These are phyloP conservation scores for Sicyos edulis DNA, from an alignment of 306 rosid species.

Conservation along the genomic window DNA sequence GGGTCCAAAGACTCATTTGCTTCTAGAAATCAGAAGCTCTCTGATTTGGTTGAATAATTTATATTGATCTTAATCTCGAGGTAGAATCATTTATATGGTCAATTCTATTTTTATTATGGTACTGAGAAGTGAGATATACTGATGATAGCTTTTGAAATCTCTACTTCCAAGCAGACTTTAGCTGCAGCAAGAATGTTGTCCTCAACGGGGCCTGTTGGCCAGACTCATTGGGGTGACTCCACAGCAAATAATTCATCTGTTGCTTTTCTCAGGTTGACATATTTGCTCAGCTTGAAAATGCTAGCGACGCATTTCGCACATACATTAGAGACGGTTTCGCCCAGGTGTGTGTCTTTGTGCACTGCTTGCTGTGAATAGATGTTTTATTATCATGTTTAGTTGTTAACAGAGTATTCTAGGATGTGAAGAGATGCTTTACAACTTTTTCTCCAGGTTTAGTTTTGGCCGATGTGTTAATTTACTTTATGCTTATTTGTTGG, in stretches of 20 bases:
- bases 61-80: too few species aligned
- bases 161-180: conserved; percentile 52
- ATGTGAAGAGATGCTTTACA: too few species aligned
- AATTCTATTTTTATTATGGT: not conserved
- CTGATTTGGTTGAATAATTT: too few species aligned
- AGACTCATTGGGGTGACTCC: conserved; percentile 91
- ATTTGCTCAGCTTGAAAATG: conserved; percentile 94
- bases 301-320: conserved; percentile 97
- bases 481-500: too few species aligned
- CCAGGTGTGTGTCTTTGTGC: too few species aligned
- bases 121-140: not conserved
- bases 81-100: conserved; percentile 31
- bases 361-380: too few species aligned
- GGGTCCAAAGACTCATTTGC: too few species aligned
- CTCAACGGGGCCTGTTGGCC: conserved; percentile 92
- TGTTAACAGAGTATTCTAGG: too few species aligned
- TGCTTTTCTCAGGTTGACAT: conserved; percentile 75
- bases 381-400: too few species aligned
- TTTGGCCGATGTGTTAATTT: too few species aligned
- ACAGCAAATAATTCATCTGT: conserved; percentile 69
- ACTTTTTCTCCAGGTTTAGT: too few species aligned
- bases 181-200: conserved; percentile 99
- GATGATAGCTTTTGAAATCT: not conserved
- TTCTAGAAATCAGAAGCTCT: too few species aligned
- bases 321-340: conserved; percentile 93